Percentiles rank a stretch among this genome's conserved stretches.
phyloP scores from a whole-genome alignment of 2,329 filamentous ascomycete species.

The Exophiala alcalophila region DNA sequence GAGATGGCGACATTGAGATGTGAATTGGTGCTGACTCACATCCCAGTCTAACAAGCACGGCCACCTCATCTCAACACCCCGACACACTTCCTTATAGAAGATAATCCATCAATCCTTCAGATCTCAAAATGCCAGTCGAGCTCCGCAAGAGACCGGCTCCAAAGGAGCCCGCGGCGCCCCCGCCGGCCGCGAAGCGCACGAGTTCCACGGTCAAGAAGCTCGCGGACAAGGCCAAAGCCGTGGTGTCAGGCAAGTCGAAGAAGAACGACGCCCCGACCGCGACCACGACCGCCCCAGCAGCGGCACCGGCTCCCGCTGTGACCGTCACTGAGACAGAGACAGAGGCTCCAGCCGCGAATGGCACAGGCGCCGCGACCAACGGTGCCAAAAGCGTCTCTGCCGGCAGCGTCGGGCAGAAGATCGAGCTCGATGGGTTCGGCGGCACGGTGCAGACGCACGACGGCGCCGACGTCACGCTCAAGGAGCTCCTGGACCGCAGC shows the following conservation, averaged over 20 bases:
- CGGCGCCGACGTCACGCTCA: conserved; percentile 73
- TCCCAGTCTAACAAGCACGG: no score
- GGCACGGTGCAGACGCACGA: conserved; percentile 81
- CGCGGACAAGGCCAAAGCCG: conserved; percentile 34
- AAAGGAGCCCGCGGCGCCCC: conserved; percentile 45
- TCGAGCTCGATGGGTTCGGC: conserved; percentile 56
- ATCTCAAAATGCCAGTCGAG: conserved; percentile 51
- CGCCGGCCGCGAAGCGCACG: conserved; percentile 48
- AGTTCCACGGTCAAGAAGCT: conserved; percentile 34
- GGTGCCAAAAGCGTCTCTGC: conserved; percentile 24
- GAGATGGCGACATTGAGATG: no score
- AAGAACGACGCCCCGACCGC: conserved; percentile 3
- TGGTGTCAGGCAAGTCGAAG: conserved; percentile 9
- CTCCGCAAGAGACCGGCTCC: conserved; percentile 62
- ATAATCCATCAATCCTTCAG: no score
- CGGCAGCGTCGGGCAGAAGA: conserved; percentile 48
- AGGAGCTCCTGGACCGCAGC: conserved; percentile 77
- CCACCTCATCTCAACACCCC: no score
- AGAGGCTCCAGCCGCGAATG: conserved; percentile 32
- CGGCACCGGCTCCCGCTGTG: conserved; percentile 15
- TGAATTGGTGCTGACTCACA: no score
- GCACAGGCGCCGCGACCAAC: conserved; percentile 22
- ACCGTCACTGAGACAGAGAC: conserved; percentile 33
- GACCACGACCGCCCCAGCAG: conserved; percentile 10
- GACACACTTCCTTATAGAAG: no score